Percentiles rank a stretch among this genome's conserved stretches.
Conservation (phyloP, 495 filamentous ascomycete species). For the Aspergillus incahuasiensis region DNA sequence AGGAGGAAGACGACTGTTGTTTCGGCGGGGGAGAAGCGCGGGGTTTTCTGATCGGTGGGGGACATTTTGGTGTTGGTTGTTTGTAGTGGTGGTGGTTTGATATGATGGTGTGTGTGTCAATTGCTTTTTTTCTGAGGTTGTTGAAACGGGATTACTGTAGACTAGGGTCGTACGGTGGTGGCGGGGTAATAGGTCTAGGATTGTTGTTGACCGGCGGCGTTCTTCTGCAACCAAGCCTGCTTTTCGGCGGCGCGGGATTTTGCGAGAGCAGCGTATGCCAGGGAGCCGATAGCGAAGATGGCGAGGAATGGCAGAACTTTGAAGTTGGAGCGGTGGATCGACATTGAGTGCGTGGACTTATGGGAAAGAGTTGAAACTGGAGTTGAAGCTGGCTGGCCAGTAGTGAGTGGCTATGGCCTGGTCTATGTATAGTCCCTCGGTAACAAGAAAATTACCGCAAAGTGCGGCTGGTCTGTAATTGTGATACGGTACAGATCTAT, state of each 20-base stretch:
- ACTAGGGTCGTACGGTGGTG: background rate
- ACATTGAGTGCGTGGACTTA: too few species aligned
- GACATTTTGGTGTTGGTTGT: too few species aligned
- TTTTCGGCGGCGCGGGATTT: conserved; percentile 46
- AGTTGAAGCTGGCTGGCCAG: background rate
- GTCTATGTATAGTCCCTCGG: too few species aligned
- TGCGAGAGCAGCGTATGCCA: conserved; percentile 58
- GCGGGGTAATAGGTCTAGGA: conserved; percentile 8
- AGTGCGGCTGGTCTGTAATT: background rate
- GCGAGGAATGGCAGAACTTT: conserved; percentile 62
- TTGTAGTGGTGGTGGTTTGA: too few species aligned
- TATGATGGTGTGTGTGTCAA: too few species aligned
- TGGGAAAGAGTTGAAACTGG: background rate
- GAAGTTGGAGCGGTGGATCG: conserved; percentile 35
- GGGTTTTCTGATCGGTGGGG: conserved; percentile 34
- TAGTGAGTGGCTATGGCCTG: too few species aligned
- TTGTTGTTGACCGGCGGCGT: conserved; percentile 12
- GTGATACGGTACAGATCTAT: background rate
- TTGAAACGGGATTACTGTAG: background rate
- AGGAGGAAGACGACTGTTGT: conserved; percentile 77
- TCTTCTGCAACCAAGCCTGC: conserved; percentile 17
- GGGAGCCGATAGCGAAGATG: conserved; percentile 55
- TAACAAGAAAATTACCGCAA: too few species aligned
- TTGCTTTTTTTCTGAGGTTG: too few species aligned
- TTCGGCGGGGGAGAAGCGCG: conserved; percentile 72